Conservation (phyloP, 495 filamentous ascomycete species). For the Friedmanniomyces endolithicus region DNA sequence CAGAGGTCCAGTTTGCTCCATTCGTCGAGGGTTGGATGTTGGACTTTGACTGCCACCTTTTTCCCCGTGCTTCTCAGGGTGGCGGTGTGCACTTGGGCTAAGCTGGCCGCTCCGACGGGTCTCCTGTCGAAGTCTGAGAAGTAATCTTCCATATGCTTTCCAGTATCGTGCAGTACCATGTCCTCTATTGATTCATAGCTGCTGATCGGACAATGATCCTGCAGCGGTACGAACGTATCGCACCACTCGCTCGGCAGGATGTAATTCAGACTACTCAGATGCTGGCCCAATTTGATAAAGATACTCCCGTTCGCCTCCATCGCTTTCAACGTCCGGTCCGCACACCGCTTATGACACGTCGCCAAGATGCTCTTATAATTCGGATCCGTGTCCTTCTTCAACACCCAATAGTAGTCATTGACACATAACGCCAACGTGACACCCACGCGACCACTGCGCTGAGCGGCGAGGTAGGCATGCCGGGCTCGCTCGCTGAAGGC, state of each 20-base stretch:
- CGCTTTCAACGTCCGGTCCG: slow-evolving; percentile 69
- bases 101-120: slow-evolving; percentile 83
- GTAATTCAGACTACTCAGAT: slow-evolving; percentile 94
- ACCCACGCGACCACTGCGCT: slow-evolving; percentile 71
- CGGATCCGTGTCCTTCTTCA: slow-evolving; percentile 40
- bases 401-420: slow-evolving; percentile 54
- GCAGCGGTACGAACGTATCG: slow-evolving; percentile 85
- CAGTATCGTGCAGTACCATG: slow-evolving; percentile 79
- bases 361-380: slow-evolving; percentile 55
- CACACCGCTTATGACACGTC: slow-evolving; percentile 86
- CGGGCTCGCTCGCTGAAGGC: slow-evolving; percentile 60
- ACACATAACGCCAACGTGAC: slow-evolving; percentile 65
- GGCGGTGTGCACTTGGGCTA: slow-evolving; percentile 93
- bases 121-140: slow-evolving; percentile 69
- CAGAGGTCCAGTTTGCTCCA: slow-evolving; percentile 85
- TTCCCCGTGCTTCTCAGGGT: slow-evolving; percentile 69
- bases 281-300: slow-evolving; percentile 96
- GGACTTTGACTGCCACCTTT: slow-evolving; percentile 95
- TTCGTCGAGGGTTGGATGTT: slow-evolving; percentile 81
- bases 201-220: slow-evolving; percentile 90
- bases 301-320: slow-evolving; percentile 93
- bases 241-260: slow-evolving; percentile 91
- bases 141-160: slow-evolving; percentile 60
- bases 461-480: slow-evolving; percentile 58
- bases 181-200: slow-evolving; percentile 75